These are phyloP conservation scores for Jackrogersella multiformis DNA, from an alignment of 495 filamentous ascomycete species.

Conservation along the genomic window DNA sequence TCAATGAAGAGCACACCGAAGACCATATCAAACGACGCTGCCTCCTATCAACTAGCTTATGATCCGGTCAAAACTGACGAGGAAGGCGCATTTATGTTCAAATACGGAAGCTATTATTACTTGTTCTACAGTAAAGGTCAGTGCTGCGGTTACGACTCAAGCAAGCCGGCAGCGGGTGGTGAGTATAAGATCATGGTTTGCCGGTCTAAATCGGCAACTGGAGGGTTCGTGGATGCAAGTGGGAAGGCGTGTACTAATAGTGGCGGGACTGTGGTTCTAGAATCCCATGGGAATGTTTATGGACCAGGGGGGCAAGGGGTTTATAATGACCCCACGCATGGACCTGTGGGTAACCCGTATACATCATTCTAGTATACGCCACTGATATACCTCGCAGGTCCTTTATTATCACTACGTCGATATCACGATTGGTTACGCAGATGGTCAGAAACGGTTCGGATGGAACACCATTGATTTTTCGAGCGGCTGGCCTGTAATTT, in stretches of 20 bases:
- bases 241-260: slow-evolving; percentile 64
- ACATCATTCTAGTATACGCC: not conserved
- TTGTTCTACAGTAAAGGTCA: slow-evolving; percentile 71
- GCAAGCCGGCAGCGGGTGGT: slow-evolving; percentile 60
- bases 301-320: slow-evolving; percentile 74
- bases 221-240: slow-evolving; percentile 68
- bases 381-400: slow-evolving; percentile 50
- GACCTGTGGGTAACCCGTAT: slow-evolving; percentile 46
- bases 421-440: slow-evolving; percentile 69
- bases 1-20: slow-evolving; percentile 57
- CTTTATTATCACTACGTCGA: slow-evolving; percentile 79
- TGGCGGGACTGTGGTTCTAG: slow-evolving; percentile 71
- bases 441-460: slow-evolving; percentile 72
- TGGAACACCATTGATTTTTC: slow-evolving; percentile 73
- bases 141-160: slow-evolving; percentile 66
- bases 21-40: slow-evolving; percentile 38
- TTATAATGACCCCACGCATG: slow-evolving; percentile 47
- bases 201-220: slow-evolving; percentile 61
- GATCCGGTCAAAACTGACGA: slow-evolving; percentile 62
- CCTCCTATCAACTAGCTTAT: slow-evolving; percentile 63
- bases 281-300: slow-evolving; percentile 70
- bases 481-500: slow-evolving; percentile 71
- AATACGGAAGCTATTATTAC: slow-evolving; percentile 67
- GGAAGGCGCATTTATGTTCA: slow-evolving; percentile 68
- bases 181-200: slow-evolving; percentile 77